Conservation (phyloP, 208 protist genomes). For the Porcisia hertigi region DNA sequence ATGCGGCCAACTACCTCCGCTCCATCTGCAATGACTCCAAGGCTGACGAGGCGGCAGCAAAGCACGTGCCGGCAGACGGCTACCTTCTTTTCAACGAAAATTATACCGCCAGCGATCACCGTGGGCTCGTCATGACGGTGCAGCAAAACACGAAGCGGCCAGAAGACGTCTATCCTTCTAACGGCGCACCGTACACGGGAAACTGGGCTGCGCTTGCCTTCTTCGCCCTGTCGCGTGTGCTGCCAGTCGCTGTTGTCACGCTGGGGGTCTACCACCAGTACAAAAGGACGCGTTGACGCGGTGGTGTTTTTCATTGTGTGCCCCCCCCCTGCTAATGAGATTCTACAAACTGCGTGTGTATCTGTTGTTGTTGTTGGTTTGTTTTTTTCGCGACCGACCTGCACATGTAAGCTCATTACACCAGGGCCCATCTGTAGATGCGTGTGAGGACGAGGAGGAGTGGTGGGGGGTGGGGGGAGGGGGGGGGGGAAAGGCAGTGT, state of each 20-base stretch:
- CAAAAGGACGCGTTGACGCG: background rate
- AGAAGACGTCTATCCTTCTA: slow-evolving; percentile 42
- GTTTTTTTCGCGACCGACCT: too few species aligned
- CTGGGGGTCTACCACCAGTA: slow-evolving; percentile 24
- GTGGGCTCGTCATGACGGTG: slow-evolving; percentile 64
- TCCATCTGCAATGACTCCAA: slow-evolving; percentile 18
- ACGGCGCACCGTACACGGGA: slow-evolving; percentile 54
- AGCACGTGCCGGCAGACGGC: slow-evolving; percentile 36
- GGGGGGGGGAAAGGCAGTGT: background rate
- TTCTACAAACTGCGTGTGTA: background rate
- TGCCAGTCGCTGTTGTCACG: slow-evolving; percentile 22
- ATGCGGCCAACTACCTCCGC: slow-evolving; percentile 24
- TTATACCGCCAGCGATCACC: slow-evolving; percentile 67
- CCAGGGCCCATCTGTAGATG: too few species aligned
- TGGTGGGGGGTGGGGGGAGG: background rate
- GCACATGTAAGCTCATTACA: too few species aligned
- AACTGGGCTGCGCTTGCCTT: slow-evolving; percentile 23
- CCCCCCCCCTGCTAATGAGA: background rate
- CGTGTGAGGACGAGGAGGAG: too few species aligned
- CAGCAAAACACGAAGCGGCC: slow-evolving; percentile 38
- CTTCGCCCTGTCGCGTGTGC: slow-evolving; percentile 36
- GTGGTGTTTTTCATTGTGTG: background rate
- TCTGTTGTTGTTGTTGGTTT: background rate
- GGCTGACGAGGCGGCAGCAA: slow-evolving; percentile 15
- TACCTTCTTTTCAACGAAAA: slow-evolving; percentile 81